Evolutionary conservation across 495 filamentous ascomycete genomes (phyloP), one percentile per base, ranked within the genome.

Genomic region (Penicillium waksmanii): DNA sequence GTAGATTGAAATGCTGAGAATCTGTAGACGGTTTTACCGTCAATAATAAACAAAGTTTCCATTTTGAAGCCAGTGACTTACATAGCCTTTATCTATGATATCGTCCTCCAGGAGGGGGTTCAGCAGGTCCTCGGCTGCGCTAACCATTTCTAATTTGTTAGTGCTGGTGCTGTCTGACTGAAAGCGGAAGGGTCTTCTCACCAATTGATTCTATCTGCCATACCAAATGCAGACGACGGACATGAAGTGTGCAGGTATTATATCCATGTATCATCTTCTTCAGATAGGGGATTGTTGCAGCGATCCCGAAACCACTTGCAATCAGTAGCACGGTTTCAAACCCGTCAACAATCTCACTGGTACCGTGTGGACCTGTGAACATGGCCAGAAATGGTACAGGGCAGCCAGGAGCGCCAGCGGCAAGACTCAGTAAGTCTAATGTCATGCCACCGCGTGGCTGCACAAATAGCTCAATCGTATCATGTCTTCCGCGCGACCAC

Each of bases 251-350:
- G 36, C 42, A 67, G 36, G 53, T 64, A 27, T 73, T 67, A 53
- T 67, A 72, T 7, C 66, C 57, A 55, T 66, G 53, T 43, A 75
- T 65, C 10, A 73, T 60, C 49, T 74, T 57, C 62, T 65, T 64
- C 3, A 75, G 53, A 36, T 73, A 72, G 18, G 66, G 67, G 21
- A 73, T 62, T 21, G 43, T 49, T 19, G 57, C 53, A 2, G 61
- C 64, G 31, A 27, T 27, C 25, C 25, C 25, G 25, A 27, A 27
- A 3, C 25, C 25, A 27, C 25, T 27, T 3, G 25, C 25, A 27
- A 27, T 3, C 25, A 27, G 25, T 27, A 27, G 25, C 25, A 27
- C 25, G 5, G n/a, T n/a, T n/a, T n/a, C n/a, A n/a, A n/a, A n/a
- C n/a, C n/a, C n/a, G n/a, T n/a, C n/a, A n/a, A n/a, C n/a, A n/a